Base-by-base conservation (phyloP, 495 filamentous ascomycete genomes). In the Massariosphaeria phaeospora region DNA sequence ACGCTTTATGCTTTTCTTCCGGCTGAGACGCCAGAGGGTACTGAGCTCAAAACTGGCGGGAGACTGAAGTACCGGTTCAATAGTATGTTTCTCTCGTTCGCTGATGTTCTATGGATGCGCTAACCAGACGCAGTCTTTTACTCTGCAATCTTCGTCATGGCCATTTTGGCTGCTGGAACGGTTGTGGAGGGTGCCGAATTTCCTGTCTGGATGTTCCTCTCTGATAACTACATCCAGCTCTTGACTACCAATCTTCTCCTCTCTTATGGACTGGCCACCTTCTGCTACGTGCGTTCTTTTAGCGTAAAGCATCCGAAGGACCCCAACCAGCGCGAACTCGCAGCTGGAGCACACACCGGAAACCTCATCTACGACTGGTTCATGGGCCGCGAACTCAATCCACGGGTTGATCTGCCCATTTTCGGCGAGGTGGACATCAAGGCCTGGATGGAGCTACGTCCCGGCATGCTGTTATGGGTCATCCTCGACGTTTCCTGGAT, bases 341-440 rank as follows among this genome's bases (percentile, higher is more conserved):
- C 91, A 0, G 78, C 81, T 3, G 89, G 89, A 43, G 90, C 88
- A 45, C 78, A 85, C 61, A 82, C 83, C 12, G 94, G 93, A 46
- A 97, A 95, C 66, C 70, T 85, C 42, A 70, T 97, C 27, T 96
- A 97, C 70, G 91, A 97, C 71, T 97, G 87, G 78, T 98, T 89
- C 73, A 97, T 97, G 59, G 93, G 93, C 17, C 89, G 93, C 30
- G 93, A 97, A 66, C 84, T 97, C 52, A 98, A 97, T 72, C 91
- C 94, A 7, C 89, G 90, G 25, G 69, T 97, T 42, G 80, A 75
- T 3, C 64, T 95, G 11, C 90, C 90, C 2, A 66, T 91, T 45
- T 74, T 93, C 18, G 86, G 88, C 59, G 83, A 84, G 41, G 78
- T 96, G 41, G 94, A 98, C 64, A 85, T 98, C 68, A 96, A 96